Evolutionary conservation across 805 yeast species (phyloP), one percentile per base, ranked within the genome.

Genomic region (Hanseniaspora pseudoguilliermondii): DNA sequence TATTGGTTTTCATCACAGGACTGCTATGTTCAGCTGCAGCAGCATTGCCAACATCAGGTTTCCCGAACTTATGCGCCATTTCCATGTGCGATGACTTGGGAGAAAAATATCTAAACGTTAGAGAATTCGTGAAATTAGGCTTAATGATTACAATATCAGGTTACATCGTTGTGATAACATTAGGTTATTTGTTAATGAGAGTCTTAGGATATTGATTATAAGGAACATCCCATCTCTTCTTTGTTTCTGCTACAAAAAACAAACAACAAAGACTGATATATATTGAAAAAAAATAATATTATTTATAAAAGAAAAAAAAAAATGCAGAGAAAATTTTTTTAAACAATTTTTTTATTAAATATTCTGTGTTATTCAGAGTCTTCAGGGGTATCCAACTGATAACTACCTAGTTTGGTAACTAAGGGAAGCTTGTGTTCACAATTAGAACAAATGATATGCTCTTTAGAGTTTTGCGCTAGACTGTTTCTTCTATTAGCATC

Each of bases 1-100:
- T 91, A 47, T 72, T 93, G 61, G 84, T 93, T 48, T 77, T 80
- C 82, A 69, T 74, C 5, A 70, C 81, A 3, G 80, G 83, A 0
- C 64, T 80, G 55, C 72, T 93, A 59, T 87, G 97, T 64, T 91
- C 97, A 0, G 83, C 86, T 39, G 98, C 97, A 2, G 93, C 93
- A 97, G 97, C 96, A 1, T 73, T 93, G 54, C 97, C 98, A 32
- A 93, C 97, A 0, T 86, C 95, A 2, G 97, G 98, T 0, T 91
- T 93, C 74, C 98, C 98, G 5, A 93, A 93, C 64, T 96, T 93
- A 38, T 89, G 97, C 0, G 98, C 97, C 0, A 88, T 93, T 59
- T 89, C 97, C 57, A 81, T 89, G 81, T 82, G 90, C 6, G 95
- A 93, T 67, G 96, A 87, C 63, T 77, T 90, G 43, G 97, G 97